phyloP scores from a whole-genome alignment of 306 rosid species.

The Prunus dulcis region DNA sequence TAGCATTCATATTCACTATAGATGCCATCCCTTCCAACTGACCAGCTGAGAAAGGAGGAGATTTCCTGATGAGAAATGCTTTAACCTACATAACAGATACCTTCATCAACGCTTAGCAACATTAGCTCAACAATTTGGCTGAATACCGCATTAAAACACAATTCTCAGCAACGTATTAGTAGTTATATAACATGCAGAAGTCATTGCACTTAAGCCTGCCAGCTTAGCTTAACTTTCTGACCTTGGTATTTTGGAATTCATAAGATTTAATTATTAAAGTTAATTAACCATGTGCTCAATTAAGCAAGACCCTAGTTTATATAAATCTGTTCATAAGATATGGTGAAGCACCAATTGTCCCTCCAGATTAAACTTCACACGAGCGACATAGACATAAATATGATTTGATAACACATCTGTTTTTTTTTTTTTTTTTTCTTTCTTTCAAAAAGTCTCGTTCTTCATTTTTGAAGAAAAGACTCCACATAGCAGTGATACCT shows the following conservation, averaged over 20 bases:
- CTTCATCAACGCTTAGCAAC: neutral
- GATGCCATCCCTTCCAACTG: conserved; percentile 83
- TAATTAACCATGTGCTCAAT: neutral
- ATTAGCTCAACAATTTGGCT: conserved; percentile 4
- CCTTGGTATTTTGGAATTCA: neutral
- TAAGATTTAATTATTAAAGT: neutral
- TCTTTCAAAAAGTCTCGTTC: neutral
- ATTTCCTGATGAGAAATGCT: conserved; percentile 73
- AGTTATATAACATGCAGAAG: neutral
- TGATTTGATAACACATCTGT: neutral
- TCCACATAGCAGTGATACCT: neutral
- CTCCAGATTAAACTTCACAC: neutral
- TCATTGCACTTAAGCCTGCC: neutral
- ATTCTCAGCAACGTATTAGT: neutral
- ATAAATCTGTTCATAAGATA: neutral
- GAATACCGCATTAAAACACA: neutral
- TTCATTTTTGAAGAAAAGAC: neutral
- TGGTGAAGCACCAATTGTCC: neutral
- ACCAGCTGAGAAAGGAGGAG: conserved; percentile 73
- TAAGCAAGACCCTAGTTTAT: neutral
- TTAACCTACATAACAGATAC: conserved; percentile 53
- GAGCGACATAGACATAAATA: neutral
- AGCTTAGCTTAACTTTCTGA: neutral
- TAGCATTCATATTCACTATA: conserved; percentile 50
- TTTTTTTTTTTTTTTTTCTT: neutral